Evolutionary conservation across 495 filamentous ascomycete genomes (phyloP).

Genomic region (Acidiella bohemica): DNA sequence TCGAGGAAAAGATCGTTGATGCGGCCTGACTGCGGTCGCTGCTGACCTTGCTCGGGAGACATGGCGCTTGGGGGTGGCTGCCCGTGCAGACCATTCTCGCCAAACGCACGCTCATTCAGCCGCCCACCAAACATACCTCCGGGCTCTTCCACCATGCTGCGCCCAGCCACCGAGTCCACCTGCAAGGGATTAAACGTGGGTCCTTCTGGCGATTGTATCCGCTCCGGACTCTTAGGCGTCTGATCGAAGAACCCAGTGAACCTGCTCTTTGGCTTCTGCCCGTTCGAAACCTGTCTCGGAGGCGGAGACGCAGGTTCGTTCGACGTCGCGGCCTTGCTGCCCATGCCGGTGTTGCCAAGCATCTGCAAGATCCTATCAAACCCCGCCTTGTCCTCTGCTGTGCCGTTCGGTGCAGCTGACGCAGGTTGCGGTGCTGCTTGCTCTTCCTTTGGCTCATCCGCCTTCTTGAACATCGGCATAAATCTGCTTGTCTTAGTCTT

Average conservation of each 20-base stretch:
- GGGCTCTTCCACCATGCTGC: constrained; percentile 4
- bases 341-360: constrained; percentile 42
- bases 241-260: constrained; percentile 18
- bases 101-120: background rate
- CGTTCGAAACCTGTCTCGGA: constrained; percentile 1
- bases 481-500: constrained; percentile 62
- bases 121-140: background rate
- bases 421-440: constrained; percentile 28
- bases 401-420: constrained; percentile 32
- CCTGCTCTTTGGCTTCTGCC: constrained; percentile 10
- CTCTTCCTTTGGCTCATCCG: constrained; percentile 41
- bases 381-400: constrained; percentile 68
- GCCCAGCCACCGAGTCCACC: background rate
- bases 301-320: constrained; percentile 12
- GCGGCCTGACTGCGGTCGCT: constrained; percentile 4
- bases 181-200: background rate
- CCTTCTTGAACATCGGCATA: constrained; percentile 56
- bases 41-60: constrained; percentile 7
- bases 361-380: constrained; percentile 82
- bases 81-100: background rate
- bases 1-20: constrained; percentile 15
- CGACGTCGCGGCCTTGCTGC: constrained; percentile 1
- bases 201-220: constrained; percentile 5
- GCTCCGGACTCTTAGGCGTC: constrained; percentile 16
- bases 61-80: constrained; percentile 2